These are phyloP conservation scores for Ichthyophthirius multifiliis DNA, from an alignment of 169 alveolate species.

Conservation along the genomic window DNA sequence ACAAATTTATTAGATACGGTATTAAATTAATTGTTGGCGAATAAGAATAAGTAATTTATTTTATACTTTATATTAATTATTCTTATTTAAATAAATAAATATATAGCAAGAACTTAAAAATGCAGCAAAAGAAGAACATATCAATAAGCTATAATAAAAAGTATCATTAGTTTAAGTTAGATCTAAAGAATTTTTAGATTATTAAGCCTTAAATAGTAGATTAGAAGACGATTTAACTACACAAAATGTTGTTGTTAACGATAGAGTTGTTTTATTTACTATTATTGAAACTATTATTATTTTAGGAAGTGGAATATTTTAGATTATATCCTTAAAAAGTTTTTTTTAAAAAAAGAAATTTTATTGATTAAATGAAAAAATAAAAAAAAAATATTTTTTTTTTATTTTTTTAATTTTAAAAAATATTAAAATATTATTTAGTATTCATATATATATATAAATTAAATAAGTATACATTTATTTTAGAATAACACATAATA, in stretches of 20 bases:
- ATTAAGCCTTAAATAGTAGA: background rate
- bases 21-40: constrained; percentile 17
- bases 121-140: constrained; percentile 7
- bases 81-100: background rate
- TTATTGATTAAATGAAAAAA: no score
- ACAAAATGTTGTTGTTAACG: background rate
- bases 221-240: background rate
- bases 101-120: background rate
- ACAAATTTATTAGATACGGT: constrained; percentile 7
- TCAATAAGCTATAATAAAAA: background rate
- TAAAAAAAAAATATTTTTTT: no score
- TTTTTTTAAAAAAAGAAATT: constrained; percentile 3
- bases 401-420: no score
- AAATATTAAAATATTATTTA: no score
- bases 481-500: no score
- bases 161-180: background rate
- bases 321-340: background rate
- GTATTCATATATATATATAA: no score
- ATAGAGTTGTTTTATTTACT: constrained; percentile 8
- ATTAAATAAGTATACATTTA: no score
- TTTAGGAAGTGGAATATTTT: constrained; percentile 13
- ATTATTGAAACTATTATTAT: constrained; percentile 13
- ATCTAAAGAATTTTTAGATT: background rate
- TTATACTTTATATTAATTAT: no score
- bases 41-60: background rate